Evolutionary conservation across 1,284 basidiomycete species (phyloP), one percentile per base, ranked within the genome.

Genomic region (Melanopsichium pennsylvanicum): DNA sequence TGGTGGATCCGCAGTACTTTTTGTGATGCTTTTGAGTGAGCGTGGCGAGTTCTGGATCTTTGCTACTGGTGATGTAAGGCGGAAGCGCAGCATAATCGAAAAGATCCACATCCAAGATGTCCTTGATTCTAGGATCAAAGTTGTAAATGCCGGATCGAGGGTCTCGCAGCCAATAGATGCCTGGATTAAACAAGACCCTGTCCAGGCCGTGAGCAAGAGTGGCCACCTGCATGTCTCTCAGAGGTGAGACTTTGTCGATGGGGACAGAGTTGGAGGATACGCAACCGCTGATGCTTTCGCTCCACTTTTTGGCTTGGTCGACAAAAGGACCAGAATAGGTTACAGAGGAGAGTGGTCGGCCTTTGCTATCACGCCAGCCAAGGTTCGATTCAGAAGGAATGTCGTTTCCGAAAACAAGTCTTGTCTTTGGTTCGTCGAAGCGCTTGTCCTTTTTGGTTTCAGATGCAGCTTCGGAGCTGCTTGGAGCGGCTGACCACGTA

Each of bases 161-260:
- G 75, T 98, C 93, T 72, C 88, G 87, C 2, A 97, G 82, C 88
- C 90, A 92, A 76, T 95, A 91, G 0, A 96, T 89, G n/a, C 93
- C 93, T 3, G 91, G 91, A 71, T 80, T 79, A 66, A 80, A 80
- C 15, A 80, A 56, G 10, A 80, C 78, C 2, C 91, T 86, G 43
- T 91, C 89, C 2, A 97, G 84, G 2, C 88, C 88, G 78, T 93
- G 91, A 0, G 87, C 85, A 1, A 97, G 85, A 2, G 77, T 85
- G 1, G 92, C 87, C 8, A 96, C 85, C 21, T 79, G 22, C 78
- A 81, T 81, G 42, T 75, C 33, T n/a, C 79, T 59, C 18, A 80
- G 41, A 7, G 79, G 78, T 10, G 46, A 6, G 2, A 80, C 72
- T 27, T 58, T 67, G 25, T 66, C 62, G 26, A 70, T 26, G 10